A percentile compares a stretch with the other conserved stretches of the same genome.
Conservation (phyloP, 768 basidiomycete species). For the Termitomyces sp. region DNA sequence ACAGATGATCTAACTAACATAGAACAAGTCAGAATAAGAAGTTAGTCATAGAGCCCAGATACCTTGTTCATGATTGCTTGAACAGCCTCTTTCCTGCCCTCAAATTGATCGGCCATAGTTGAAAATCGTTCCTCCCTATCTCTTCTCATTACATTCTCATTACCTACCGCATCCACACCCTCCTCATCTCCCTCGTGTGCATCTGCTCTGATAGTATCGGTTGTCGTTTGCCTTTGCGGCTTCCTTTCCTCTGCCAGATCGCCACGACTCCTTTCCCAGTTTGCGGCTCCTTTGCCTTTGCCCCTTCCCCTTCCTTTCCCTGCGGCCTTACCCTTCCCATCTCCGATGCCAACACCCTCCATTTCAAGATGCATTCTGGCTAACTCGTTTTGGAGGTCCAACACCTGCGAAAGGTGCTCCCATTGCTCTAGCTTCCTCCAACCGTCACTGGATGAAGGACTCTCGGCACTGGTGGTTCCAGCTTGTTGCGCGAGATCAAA, state of each 20-base stretch:
- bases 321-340: conserved; percentile 30
- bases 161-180: conserved; percentile 42
- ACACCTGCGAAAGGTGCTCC: conserved; percentile 62
- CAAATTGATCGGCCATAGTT: conserved; percentile 61
- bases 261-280: conserved; percentile 5
- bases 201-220: conserved; percentile 19
- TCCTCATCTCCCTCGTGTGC: conserved; percentile 42
- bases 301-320: conserved; percentile 23
- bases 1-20: conserved; percentile 53
- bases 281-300: conserved; percentile 16
- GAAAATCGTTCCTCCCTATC: conserved; percentile 66
- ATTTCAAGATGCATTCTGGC: conserved; percentile 70
- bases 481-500: conserved; percentile 1
- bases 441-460: conserved; percentile 9
- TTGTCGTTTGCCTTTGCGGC: conserved; percentile 10
- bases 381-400: conserved; percentile 68
- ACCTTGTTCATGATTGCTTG: conserved; percentile 74
- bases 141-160: conserved; percentile 47
- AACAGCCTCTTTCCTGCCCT: conserved; percentile 63
- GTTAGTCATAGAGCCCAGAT: background rate
- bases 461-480: conserved; percentile 3
- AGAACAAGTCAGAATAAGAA: background rate
- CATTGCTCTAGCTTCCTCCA: conserved; percentile 50
- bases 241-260: conserved; percentile 6
- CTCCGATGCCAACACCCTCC: conserved; percentile 53